A percentile compares a stretch with the other conserved stretches of the same genome.
phyloP scores from a whole-genome alignment of 1,284 basidiomycete species.

The Exobasidium rhododendri region DNA sequence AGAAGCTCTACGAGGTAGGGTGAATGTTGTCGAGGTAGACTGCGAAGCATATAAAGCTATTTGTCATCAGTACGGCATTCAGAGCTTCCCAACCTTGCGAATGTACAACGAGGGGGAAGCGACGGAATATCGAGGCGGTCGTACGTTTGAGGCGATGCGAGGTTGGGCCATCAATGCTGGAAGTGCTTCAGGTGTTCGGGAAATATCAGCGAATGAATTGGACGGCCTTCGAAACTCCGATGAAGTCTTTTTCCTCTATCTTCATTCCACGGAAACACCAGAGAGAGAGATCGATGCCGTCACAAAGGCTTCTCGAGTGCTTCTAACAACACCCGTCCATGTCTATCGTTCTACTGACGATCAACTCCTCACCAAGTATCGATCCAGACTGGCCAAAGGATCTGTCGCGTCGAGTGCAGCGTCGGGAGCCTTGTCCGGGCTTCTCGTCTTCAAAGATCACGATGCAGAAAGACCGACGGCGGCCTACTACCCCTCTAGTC shows the following conservation, averaged over 20 bases:
- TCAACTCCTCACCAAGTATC: constrained; percentile 31
- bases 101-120: constrained; percentile 41
- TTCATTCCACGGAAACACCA: constrained; percentile 28
- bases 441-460: constrained; percentile 52
- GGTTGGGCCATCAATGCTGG: constrained; percentile 44
- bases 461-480: constrained; percentile 23
- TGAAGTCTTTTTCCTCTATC: constrained; percentile 46
- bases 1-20: constrained; percentile 32
- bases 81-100: constrained; percentile 40
- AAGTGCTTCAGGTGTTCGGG: constrained; percentile 25
- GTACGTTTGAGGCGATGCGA: constrained; percentile 42
- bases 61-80: constrained; percentile 33
- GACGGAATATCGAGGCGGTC: constrained; percentile 37
- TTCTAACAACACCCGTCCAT: constrained; percentile 21
- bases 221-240: constrained; percentile 24
- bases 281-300: constrained; percentile 12
- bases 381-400: constrained; percentile 15
- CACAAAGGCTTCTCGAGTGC: constrained; percentile 16
- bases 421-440: constrained; percentile 21
- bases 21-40: constrained; percentile 50
- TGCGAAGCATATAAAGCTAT: constrained; percentile 37
- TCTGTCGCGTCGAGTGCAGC: constrained; percentile 1
- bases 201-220: constrained; percentile 26
- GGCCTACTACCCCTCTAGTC: constrained; percentile 16
- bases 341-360: constrained; percentile 33